These are phyloP conservation scores for Saprolegnia diclina DNA, from an alignment of 352 stramenopile genomes.

Conservation along the genomic window DNA sequence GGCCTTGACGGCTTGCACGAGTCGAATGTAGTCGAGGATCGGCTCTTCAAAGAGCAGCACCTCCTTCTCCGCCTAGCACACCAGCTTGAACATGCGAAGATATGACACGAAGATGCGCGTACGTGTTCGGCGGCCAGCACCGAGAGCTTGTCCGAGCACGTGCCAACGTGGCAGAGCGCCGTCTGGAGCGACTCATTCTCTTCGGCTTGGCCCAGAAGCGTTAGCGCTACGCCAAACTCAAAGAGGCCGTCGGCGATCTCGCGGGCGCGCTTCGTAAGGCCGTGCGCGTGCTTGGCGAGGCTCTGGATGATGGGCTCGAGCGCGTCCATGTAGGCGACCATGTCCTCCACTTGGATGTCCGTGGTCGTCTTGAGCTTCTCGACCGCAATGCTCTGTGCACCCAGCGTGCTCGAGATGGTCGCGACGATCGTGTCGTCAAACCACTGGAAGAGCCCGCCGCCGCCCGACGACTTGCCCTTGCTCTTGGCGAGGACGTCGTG, in stretches of 20 bases:
- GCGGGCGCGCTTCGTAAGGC: slow-evolving; percentile 89
- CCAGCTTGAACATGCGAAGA: background rate
- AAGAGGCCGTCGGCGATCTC: slow-evolving; percentile 95
- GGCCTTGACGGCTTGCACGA: slow-evolving; percentile 93
- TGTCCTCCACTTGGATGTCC: slow-evolving; percentile 94
- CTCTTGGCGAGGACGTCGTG: slow-evolving; percentile 36
- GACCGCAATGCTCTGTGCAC: slow-evolving; percentile 29
- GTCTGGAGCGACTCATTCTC: slow-evolving; percentile 90
- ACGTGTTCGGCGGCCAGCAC: slow-evolving; percentile 87
- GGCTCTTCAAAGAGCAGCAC: slow-evolving; percentile 91
- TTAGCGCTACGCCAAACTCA: slow-evolving; percentile 95
- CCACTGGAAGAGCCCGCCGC: slow-evolving; percentile 78
- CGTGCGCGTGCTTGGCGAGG: slow-evolving; percentile 91
- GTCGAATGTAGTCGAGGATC: slow-evolving; percentile 94
- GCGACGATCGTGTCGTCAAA: slow-evolving; percentile 73
- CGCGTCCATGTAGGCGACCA: slow-evolving; percentile 93
- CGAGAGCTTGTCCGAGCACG: slow-evolving; percentile 89
- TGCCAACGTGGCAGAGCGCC: slow-evolving; percentile 87
- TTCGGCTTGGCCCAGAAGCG: slow-evolving; percentile 90
- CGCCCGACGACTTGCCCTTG: slow-evolving; percentile 32
- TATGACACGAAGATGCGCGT: background rate
- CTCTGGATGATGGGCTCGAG: slow-evolving; percentile 94
- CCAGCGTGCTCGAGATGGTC: slow-evolving; percentile 74
- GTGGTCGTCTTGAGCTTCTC: slow-evolving; percentile 82
- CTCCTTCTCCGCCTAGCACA: slow-evolving; percentile 75